phyloP scores from a whole-genome alignment of 805 yeast species.

The Kuraishia molischiana region DNA sequence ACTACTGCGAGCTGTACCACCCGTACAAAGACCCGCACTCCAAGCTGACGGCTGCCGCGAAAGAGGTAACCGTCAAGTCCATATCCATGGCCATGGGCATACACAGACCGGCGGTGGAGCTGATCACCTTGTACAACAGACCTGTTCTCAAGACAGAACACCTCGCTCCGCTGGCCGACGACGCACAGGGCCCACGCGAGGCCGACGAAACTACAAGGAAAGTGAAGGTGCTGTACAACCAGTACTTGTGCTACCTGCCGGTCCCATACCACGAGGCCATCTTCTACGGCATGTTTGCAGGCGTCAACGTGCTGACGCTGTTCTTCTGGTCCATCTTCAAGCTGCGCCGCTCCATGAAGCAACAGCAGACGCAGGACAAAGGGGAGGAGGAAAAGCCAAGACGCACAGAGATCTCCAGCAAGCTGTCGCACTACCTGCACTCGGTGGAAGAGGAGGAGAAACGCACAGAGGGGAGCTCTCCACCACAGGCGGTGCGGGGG shows the following conservation, averaged over 20 bases:
- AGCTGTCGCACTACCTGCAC: constrained; percentile 1
- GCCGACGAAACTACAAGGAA: constrained; percentile 32
- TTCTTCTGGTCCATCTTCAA: constrained; percentile 1
- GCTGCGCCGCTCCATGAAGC: background rate
- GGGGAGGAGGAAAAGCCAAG: background rate
- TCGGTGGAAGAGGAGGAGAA: constrained; percentile 2
- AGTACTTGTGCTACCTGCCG: constrained; percentile 34
- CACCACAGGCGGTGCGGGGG: background rate
- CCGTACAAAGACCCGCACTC: constrained; percentile 9
- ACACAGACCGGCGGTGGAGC: constrained; percentile 23
- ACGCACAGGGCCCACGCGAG: constrained; percentile 20
- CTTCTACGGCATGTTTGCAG: constrained; percentile 27
- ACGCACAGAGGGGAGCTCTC: background rate
- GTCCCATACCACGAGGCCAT: constrained; percentile 32
- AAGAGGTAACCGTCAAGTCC: constrained; percentile 78
- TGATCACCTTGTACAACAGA: constrained; percentile 12
- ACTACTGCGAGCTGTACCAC: constrained; percentile 77
- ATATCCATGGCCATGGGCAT: constrained; percentile 88
- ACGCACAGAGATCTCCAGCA: background rate
- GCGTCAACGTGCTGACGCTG: constrained; percentile 8
- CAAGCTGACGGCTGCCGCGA: constrained; percentile 3
- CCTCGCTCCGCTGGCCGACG: constrained; percentile 1
- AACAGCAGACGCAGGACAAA: background rate
- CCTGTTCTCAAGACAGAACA: constrained; percentile 1
- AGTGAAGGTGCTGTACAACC: constrained; percentile 19